phyloP scores from a whole-genome alignment of 192 early-diverging fungal genomes.

The Podochytrium sp. region DNA sequence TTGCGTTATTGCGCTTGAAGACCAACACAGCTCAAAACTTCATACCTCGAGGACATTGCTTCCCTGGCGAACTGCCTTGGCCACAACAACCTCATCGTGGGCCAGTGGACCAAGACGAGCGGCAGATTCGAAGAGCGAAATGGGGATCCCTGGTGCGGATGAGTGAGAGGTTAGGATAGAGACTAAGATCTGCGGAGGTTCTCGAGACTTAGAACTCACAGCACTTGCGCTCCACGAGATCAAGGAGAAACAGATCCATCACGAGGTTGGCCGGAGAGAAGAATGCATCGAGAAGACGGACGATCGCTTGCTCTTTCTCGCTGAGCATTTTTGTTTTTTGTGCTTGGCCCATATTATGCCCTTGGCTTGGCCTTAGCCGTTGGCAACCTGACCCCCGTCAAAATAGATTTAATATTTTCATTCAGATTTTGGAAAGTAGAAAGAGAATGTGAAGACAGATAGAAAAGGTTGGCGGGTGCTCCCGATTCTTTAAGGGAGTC shows the following conservation, averaged over 20 bases:
- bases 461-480: too few species aligned
- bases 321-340: too few species aligned
- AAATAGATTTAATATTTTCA: too few species aligned
- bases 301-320: neutral
- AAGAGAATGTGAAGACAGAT: too few species aligned
- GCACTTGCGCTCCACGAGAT: neutral
- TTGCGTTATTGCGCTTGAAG: too few species aligned
- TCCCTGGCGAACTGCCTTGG: conserved; percentile 27
- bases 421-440: too few species aligned
- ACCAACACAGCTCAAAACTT: conserved; percentile 25
- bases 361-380: too few species aligned
- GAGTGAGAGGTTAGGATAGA: neutral
- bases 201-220: too few species aligned
- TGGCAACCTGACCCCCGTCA: too few species aligned
- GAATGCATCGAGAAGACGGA: conserved; percentile 3
- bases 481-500: too few species aligned
- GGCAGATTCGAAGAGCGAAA: conserved; percentile 18
- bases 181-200: neutral
- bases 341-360: too few species aligned
- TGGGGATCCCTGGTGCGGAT: conserved; percentile 14
- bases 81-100: conserved; percentile 38
- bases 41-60: too few species aligned
- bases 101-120: conserved; percentile 21
- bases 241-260: neutral
- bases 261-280: neutral